Evolutionary conservation across 306 rosid species (phyloP).

Genomic region (Lathyrus oleraceus): DNA sequence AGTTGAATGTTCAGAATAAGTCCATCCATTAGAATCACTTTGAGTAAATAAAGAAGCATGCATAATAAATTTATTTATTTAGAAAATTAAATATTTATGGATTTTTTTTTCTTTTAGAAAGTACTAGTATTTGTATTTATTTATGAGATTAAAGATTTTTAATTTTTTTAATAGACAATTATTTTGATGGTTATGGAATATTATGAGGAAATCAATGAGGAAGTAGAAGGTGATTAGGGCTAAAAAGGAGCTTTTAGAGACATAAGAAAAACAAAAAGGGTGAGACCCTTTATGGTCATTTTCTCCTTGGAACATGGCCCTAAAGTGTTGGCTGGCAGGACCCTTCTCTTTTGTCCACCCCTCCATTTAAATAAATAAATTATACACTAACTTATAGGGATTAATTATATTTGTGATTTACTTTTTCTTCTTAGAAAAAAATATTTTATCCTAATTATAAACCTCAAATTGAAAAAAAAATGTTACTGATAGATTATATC

Average conservation of each 20-base stretch:
- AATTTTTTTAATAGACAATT: background rate
- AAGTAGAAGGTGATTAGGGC: constrained; percentile 43
- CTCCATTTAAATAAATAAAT: background rate
- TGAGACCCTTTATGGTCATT: constrained; percentile 57
- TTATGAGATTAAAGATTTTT: no score
- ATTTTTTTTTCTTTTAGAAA: no score
- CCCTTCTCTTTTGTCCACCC: constrained; percentile 29
- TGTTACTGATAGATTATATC: no score
- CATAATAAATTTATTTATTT: constrained; percentile 29
- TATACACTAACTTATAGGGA: constrained; percentile 13
- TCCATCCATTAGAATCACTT: constrained; percentile 36
- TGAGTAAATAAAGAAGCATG: constrained; percentile 34
- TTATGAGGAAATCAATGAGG: constrained; percentile 2
- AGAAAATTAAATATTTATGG: background rate
- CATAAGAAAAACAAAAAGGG: constrained; percentile 46
- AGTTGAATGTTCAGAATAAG: constrained; percentile 47
- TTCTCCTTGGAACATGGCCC: constrained; percentile 55
- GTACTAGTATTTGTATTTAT: no score
- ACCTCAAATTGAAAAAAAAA: background rate
- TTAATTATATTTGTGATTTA: background rate
- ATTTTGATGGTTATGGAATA: background rate
- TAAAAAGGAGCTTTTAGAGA: constrained; percentile 62
- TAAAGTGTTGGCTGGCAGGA: constrained; percentile 49
- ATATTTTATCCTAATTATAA: background rate
- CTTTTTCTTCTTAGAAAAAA: background rate